Evolutionary conservation across 495 filamentous ascomycete species (phyloP).

Genomic region (Xylaria castorea): DNA sequence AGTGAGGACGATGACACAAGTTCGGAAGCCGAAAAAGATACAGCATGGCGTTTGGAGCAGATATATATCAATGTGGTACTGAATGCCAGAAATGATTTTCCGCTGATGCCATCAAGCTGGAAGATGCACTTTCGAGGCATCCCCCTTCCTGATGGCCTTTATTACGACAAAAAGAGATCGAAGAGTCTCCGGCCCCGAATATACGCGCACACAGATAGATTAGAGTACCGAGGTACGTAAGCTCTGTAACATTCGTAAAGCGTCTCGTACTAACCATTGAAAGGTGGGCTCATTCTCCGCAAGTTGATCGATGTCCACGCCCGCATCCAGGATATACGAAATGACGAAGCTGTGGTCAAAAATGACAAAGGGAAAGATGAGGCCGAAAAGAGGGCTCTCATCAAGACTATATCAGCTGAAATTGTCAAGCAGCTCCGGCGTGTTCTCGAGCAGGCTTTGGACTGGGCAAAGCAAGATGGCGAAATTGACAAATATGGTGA

Average conservation of each 20-base stretch:
- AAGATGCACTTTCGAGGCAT: constrained; percentile 41
- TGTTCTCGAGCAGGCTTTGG: constrained; percentile 27
- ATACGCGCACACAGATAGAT: constrained; percentile 32
- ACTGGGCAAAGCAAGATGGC: constrained; percentile 37
- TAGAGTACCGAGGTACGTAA: constrained; percentile 40
- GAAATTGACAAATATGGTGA: constrained; percentile 25
- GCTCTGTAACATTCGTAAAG: neutral
- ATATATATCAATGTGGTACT: constrained; percentile 36
- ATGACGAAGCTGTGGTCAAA: constrained; percentile 11
- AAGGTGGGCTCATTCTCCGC: constrained; percentile 36
- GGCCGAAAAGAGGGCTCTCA: neutral
- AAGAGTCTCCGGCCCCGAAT: constrained; percentile 35
- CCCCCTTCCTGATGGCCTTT: constrained; percentile 38
- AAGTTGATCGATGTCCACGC: constrained; percentile 36
- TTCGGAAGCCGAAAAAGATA: constrained; percentile 19
- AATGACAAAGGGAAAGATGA: neutral
- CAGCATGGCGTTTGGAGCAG: constrained; percentile 37
- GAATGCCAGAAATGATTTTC: constrained; percentile 36
- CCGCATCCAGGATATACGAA: constrained; percentile 36
- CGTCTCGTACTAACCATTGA: constrained; percentile 23
- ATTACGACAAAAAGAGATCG: constrained; percentile 31
- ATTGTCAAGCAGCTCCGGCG: constrained; percentile 27
- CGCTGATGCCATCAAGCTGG: constrained; percentile 41
- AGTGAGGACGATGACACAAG: neutral
- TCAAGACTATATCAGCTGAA: constrained; percentile 13